Conservation (phyloP, 768 basidiomycete genomes). For the Trametes sanguinea region DNA sequence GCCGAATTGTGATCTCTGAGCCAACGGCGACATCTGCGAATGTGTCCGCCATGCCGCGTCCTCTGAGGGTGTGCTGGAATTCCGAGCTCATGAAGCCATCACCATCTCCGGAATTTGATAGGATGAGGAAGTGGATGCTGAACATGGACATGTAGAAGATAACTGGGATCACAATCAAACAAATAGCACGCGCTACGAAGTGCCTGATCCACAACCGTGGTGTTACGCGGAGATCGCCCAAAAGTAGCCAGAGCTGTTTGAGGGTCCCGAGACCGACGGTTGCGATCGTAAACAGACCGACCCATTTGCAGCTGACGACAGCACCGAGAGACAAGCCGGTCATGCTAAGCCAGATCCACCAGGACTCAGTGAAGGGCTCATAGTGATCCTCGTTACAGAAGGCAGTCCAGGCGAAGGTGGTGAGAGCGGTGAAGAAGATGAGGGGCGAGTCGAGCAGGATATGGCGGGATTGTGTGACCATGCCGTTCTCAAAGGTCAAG, state of each 20-base stretch:
- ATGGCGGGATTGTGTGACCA: slow-evolving; percentile 93
- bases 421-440: slow-evolving; percentile 95
- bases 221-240: slow-evolving; percentile 83
- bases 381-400: slow-evolving; percentile 92
- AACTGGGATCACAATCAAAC: slow-evolving; percentile 83
- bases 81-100: slow-evolving; percentile 99
- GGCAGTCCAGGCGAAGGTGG: slow-evolving; percentile 81
- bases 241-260: slow-evolving; percentile 82
- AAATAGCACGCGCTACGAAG: slow-evolving; percentile 86
- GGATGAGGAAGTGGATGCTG: slow-evolving; percentile 87
- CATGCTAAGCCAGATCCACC: slow-evolving; percentile 93
- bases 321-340: slow-evolving; percentile 91
- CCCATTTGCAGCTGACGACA: slow-evolving; percentile 96
- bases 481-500: slow-evolving; percentile 94
- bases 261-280: slow-evolving; percentile 87
- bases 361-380: slow-evolving; percentile 76
- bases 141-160: slow-evolving; percentile 98
- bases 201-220: slow-evolving; percentile 78
- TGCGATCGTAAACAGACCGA: slow-evolving; percentile 96
- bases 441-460: slow-evolving; percentile 99
- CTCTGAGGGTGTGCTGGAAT: slow-evolving; percentile 93
- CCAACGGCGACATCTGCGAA: slow-evolving; percentile 85
- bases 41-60: slow-evolving; percentile 90
- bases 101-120: slow-evolving; percentile 91
- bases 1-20: slow-evolving; percentile 80